phyloP scores from a whole-genome alignment of 108 stramenopile species.

The Thalassiosira profunda region DNA sequence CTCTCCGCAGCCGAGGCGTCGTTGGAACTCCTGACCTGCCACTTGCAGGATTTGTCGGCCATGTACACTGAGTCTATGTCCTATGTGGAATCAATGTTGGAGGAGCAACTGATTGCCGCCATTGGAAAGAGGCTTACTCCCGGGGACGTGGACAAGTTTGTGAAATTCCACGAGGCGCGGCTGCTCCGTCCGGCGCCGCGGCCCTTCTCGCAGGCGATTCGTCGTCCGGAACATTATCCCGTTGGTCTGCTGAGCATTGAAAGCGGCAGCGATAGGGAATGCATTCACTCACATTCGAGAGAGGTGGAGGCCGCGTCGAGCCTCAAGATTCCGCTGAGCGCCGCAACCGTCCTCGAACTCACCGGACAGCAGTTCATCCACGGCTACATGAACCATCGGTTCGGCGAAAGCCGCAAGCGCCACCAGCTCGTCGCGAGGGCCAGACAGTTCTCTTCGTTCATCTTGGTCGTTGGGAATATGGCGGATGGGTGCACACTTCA shows the following conservation, averaged over 20 bases:
- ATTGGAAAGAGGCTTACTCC: constrained; percentile 75
- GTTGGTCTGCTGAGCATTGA: constrained; percentile 59
- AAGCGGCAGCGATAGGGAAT: constrained; percentile 30
- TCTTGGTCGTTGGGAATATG: constrained; percentile 82
- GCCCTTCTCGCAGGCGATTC: constrained; percentile 78
- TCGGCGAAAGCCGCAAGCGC: constrained; percentile 14
- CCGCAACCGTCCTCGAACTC: constrained; percentile 55
- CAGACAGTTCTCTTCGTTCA: constrained; percentile 80
- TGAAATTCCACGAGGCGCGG: constrained; percentile 55
- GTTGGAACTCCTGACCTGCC: constrained; percentile 4
- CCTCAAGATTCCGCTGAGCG: constrained; percentile 49
- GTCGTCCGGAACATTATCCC: constrained; percentile 65
- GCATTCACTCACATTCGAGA: constrained; percentile 48
- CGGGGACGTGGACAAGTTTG: constrained; percentile 68
- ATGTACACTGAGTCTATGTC: constrained; percentile 25
- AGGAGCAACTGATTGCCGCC: constrained; percentile 58
- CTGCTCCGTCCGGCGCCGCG: constrained; percentile 60
- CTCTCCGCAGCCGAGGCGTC: constrained; percentile 18
- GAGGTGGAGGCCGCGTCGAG: constrained; percentile 47
- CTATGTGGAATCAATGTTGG: constrained; percentile 70
- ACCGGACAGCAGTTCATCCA: constrained; percentile 68
- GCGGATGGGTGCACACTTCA: constrained; percentile 57
- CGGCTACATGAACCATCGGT: constrained; percentile 69
- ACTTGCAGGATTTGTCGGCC: constrained; percentile 10
- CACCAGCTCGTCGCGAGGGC: constrained; percentile 65